These are phyloP conservation scores for Boechera stricta DNA, from an alignment of 345 rosid genomes.

Conservation along the genomic window DNA sequence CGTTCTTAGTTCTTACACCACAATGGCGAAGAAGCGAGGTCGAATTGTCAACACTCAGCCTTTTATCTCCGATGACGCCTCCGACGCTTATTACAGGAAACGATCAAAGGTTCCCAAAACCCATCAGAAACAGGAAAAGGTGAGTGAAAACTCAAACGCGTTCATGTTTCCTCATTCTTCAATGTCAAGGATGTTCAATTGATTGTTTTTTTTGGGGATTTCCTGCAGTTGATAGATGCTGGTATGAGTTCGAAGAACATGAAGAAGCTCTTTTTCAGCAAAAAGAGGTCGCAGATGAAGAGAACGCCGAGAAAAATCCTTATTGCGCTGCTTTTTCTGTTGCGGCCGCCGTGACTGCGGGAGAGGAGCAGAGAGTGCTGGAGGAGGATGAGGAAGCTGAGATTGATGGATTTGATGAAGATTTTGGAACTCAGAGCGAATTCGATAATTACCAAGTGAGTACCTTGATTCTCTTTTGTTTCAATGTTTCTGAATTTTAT, in stretches of 20 bases:
- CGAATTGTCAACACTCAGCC: slow-evolving; percentile 72
- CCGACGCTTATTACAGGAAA: slow-evolving; percentile 59
- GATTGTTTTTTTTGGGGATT: not conserved
- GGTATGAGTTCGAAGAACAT: slow-evolving; percentile 81
- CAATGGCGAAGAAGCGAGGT: slow-evolving; percentile 61
- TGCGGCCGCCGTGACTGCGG: slow-evolving; percentile 48
- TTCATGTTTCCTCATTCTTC: not conserved
- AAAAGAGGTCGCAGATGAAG: slow-evolving; percentile 78
- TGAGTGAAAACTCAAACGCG: not conserved
- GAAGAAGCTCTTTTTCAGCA: slow-evolving; percentile 83
- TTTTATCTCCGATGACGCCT: slow-evolving; percentile 58
- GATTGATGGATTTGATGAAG: slow-evolving; percentile 67
- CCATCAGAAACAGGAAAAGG: slow-evolving; percentile 68
- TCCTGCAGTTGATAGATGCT: slow-evolving; percentile 61
- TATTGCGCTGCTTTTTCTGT: slow-evolving; percentile 44
- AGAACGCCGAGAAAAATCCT: slow-evolving; percentile 48
- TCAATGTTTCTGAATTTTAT: not conserved
- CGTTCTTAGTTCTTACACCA: slow-evolving; percentile 1
- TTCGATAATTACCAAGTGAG: slow-evolving; percentile 59
- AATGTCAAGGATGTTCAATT: not conserved
- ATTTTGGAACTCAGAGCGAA: slow-evolving; percentile 63
- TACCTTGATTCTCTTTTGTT: not conserved
- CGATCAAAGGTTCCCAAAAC: slow-evolving; percentile 68
- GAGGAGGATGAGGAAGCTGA: slow-evolving; percentile 71
- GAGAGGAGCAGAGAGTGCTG: slow-evolving; percentile 41